phyloP scores from a whole-genome alignment of 805 yeast genomes.

The Saccharomycopsis olivae region DNA sequence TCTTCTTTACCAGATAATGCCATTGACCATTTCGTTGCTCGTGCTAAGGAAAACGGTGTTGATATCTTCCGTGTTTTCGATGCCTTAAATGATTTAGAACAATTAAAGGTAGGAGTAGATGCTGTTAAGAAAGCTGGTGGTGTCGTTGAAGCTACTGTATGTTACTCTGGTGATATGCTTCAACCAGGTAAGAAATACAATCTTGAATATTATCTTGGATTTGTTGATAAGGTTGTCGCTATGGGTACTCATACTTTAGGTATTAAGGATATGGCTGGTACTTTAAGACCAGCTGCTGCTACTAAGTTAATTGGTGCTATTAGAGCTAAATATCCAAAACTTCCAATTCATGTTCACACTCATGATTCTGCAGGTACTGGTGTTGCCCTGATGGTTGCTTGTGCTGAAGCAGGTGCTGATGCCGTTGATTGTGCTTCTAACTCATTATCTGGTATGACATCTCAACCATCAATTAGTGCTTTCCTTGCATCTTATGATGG shows the following conservation, averaged over 20 bases:
- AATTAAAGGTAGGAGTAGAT: constrained; percentile 92
- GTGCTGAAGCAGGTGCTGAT: constrained; percentile 95
- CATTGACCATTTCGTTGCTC: constrained; percentile 89
- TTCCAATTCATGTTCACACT: constrained; percentile 97
- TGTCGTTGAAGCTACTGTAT: constrained; percentile 95
- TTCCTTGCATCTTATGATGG: constrained; percentile 88
- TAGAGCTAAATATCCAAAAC: constrained; percentile 78
- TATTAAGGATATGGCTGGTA: constrained; percentile 99
- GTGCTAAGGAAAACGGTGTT: constrained; percentile 93
- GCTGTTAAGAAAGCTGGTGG: constrained; percentile 99
- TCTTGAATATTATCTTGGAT: constrained; percentile 74
- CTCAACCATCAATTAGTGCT: constrained; percentile 95
- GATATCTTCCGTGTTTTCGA: constrained; percentile 97
- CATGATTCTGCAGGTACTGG: constrained; percentile 99
- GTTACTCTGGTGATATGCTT: constrained; percentile 99
- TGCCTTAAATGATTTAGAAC: constrained; percentile 93
- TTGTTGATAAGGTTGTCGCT: constrained; percentile 73
- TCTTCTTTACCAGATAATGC: constrained; percentile 97
- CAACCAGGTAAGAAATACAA: constrained; percentile 93
- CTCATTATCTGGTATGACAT: constrained; percentile 97
- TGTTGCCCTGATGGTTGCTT: constrained; percentile 91
- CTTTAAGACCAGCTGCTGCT: constrained; percentile 93
- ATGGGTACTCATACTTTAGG: constrained; percentile 97
- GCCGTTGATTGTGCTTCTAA: constrained; percentile 96
- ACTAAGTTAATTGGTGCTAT: constrained; percentile 65